Evolutionary conservation across 2,329 filamentous ascomycete species (phyloP).

Genomic region (Fusarium tjaetaba): DNA sequence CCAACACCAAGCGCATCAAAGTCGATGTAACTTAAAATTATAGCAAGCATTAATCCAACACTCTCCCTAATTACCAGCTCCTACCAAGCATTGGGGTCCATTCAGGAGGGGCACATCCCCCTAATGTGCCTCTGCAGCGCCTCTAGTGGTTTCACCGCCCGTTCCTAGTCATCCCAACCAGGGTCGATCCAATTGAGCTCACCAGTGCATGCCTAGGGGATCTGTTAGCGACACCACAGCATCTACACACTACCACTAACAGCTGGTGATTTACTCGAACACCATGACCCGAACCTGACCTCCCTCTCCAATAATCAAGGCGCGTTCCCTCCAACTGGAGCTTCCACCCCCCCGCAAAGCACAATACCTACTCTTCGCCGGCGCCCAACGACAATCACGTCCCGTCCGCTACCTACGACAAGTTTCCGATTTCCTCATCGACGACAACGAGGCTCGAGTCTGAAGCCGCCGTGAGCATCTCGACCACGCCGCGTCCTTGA

Average conservation of each 20-base stretch:
- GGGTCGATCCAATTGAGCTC: constrained; percentile 14
- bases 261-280: background rate
- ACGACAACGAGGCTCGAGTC: constrained; percentile 41
- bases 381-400: constrained; percentile 40
- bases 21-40: background rate
- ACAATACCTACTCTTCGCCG: constrained; percentile 40
- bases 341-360: constrained; percentile 43
- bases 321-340: constrained; percentile 36
- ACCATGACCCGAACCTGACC: constrained; percentile 13
- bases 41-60: constrained; percentile 10
- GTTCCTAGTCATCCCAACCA: constrained; percentile 24
- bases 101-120: constrained; percentile 33
- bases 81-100: constrained; percentile 9
- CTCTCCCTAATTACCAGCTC: constrained; percentile 6
- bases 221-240: constrained; percentile 19
- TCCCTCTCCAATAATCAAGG: constrained; percentile 40
- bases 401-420: constrained; percentile 22
- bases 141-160: constrained; percentile 36
- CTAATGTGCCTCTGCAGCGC: constrained; percentile 27
- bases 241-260: constrained; percentile 17
- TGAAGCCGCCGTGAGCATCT: constrained; percentile 37
- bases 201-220: background rate
- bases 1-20: background rate
- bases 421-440: constrained; percentile 36
- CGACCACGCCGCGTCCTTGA: constrained; percentile 36